phyloP scores from a whole-genome alignment of 2,329 filamentous ascomycete species.

The Pseudopyrenochaeta lycopersici region DNA sequence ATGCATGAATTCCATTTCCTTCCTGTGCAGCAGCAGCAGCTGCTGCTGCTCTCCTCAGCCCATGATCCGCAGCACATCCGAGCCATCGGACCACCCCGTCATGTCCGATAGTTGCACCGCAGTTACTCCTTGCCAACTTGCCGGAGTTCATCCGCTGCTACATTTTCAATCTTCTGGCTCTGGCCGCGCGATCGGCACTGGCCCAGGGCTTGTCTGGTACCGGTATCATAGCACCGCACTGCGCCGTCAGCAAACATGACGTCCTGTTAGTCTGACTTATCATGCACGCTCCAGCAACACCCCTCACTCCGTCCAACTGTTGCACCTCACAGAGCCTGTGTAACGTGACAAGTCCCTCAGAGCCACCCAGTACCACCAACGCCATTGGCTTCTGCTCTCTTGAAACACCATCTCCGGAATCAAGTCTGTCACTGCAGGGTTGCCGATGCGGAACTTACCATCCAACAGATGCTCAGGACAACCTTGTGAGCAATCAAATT shows the following conservation, averaged over 20 bases:
- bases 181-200: background rate
- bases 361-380: background rate
- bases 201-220: background rate
- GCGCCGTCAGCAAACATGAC: too few relatives aligned
- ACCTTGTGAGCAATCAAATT: constrained; percentile 3
- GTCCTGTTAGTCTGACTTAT: too few relatives aligned
- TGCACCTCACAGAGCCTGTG: background rate
- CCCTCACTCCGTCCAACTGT: background rate
- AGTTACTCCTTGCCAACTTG: background rate
- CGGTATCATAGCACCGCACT: background rate
- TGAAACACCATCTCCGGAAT: constrained; percentile 14
- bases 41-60: background rate
- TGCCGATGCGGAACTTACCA: constrained; percentile 13
- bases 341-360: background rate
- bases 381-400: constrained; percentile 1
- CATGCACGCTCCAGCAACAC: background rate
- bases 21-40: background rate
- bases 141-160: background rate
- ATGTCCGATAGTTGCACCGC: background rate
- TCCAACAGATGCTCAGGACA: constrained; percentile 6
- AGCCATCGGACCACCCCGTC: background rate
- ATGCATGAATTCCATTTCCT: background rate
- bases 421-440: constrained; percentile 20
- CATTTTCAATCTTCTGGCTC: background rate
- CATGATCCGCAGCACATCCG: background rate